Evolutionary conservation across 2,329 filamentous ascomycete species (phyloP), one percentile per base, ranked within the genome.

Genomic region (Penicillium sp.): DNA sequence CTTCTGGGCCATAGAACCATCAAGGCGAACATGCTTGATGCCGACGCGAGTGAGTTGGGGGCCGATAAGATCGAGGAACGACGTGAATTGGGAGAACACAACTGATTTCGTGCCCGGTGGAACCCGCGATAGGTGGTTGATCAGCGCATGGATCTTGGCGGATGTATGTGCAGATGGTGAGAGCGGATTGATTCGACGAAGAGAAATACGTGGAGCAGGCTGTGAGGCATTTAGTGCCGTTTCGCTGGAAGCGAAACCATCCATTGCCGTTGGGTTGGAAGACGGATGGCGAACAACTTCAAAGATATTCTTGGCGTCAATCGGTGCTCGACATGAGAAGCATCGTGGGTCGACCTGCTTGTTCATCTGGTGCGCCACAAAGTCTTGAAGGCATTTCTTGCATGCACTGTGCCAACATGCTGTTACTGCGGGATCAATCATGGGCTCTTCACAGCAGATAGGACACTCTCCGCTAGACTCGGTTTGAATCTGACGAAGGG

Each of bases 321-420:
- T 87, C 13, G 86, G 82, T 65, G 91, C 90, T 31, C 95, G 89
- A 71, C 95, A 99, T 63, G 90, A 93, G 78, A 96, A 96, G 75
- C 95, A 99, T 10, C 88, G 85, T 1, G 95, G 89, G 0, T 89
- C 74, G 49, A 90, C 84, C 44, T 87, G 86, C 57, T 89, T 91
- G 63, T 91, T 87, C 5, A 83, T 88, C 72, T 96, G 90, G 68
- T 96, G 92, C 61, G 90, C 86, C 68, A 99, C 96, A 66, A 91
- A 96, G 65, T 91, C 87, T 2, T 96, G 79, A n/a, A 98, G 78
- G 67, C 95, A 99, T 60, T 90, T 89, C 75, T 95, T 96, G 79
- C 95, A 99, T 1, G 95, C 93, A 33, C 91, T 96, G 74, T 99
- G 95, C 92, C 95, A 99, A 75, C 95, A 99, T 0, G 91, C 91